These are phyloP conservation scores for Magnusiomyces suaveolens DNA, from an alignment of 1,139 yeast genomes.

Conservation along the genomic window DNA sequence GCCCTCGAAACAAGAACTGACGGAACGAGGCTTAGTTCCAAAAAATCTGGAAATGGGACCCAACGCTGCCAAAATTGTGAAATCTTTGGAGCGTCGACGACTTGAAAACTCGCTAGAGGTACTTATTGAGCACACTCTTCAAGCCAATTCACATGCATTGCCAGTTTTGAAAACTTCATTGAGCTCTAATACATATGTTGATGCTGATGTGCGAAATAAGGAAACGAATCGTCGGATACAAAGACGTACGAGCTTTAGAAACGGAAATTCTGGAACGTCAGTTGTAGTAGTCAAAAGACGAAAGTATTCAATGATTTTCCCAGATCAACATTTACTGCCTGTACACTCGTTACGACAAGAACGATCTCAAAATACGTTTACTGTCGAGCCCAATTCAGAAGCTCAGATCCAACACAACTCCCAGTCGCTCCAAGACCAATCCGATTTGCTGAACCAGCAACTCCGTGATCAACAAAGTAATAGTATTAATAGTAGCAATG, in stretches of 20 bases:
- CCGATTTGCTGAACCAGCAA: neutral
- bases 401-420: neutral
- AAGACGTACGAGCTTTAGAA: neutral
- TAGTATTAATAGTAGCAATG: too few relatives aligned
- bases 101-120: neutral
- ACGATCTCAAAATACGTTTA: neutral
- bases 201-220: too few relatives aligned
- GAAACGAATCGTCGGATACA: too few relatives aligned
- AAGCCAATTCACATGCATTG: neutral
- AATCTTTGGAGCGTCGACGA: conserved; percentile 1
- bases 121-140: neutral
- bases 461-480: neutral
- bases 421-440: neutral
- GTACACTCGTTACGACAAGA: neutral
- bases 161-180: neutral
- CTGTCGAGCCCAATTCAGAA: neutral
- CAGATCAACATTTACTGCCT: neutral
- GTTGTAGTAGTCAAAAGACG: neutral
- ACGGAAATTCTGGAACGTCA: neutral
- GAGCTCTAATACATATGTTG: neutral
- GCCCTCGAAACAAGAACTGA: conserved; percentile 21
- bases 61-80: neutral
- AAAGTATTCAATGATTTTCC: neutral
- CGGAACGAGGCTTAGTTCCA: conserved; percentile 20
- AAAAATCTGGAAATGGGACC: neutral